phyloP scores from a whole-genome alignment of 495 filamentous ascomycete species.

The Aspergillus ostianus region DNA sequence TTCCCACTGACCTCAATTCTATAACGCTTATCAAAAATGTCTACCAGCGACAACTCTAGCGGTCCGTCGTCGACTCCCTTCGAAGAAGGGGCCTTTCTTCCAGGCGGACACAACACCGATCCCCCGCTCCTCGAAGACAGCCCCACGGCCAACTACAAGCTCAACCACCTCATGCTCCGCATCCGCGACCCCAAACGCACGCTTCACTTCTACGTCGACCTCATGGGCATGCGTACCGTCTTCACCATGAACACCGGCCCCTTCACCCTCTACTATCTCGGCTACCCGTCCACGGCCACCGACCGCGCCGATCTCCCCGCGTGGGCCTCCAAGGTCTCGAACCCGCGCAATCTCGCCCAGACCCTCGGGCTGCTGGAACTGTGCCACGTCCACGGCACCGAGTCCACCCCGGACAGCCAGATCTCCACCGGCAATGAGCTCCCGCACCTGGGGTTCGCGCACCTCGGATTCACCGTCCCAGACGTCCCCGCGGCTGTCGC shows the following conservation, averaged over 20 bases:
- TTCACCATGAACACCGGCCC: constrained; percentile 47
- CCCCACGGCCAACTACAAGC: constrained; percentile 39
- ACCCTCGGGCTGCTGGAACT: constrained; percentile 37
- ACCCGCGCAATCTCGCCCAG: constrained; percentile 26
- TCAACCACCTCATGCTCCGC: constrained; percentile 47
- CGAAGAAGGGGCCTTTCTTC: constrained; percentile 32
- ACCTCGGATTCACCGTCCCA: constrained; percentile 41
- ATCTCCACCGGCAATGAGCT: constrained; percentile 31
- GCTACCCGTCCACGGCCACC: constrained; percentile 30
- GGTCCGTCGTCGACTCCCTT: not conserved
- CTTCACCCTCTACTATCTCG: constrained; percentile 46
- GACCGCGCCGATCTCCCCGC: constrained; percentile 19
- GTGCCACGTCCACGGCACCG: constrained; percentile 36
- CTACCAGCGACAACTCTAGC: not conserved
- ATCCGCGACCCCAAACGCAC: constrained; percentile 38
- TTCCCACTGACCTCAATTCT: not conserved
- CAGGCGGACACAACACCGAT: constrained; percentile 29
- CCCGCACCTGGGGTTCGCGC: constrained; percentile 38
- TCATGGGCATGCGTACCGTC: constrained; percentile 48
- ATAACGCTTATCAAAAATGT: not conserved
- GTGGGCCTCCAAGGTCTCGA: constrained; percentile 28
- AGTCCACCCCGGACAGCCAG: constrained; percentile 16
- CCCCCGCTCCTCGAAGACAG: constrained; percentile 27
- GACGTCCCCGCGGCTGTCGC: constrained; percentile 32
- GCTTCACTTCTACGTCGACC: constrained; percentile 45